Evolutionary conservation across 768 basidiomycete species (phyloP), one percentile per base, ranked within the genome.

Genomic region (Steccherinum ochraceum): DNA sequence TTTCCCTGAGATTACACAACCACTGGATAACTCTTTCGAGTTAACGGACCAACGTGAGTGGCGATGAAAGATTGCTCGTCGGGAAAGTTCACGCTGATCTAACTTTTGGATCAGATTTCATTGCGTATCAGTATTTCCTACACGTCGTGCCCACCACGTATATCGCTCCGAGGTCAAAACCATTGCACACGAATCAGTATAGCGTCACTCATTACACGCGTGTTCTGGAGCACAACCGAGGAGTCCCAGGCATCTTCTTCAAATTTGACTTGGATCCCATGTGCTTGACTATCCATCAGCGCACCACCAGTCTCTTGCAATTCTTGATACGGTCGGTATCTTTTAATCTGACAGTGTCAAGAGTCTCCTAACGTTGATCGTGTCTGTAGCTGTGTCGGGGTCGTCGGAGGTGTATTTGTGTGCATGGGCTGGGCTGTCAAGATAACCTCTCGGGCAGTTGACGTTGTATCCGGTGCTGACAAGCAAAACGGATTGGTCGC

Each of bases 111-210:
- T 16, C 60, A 94, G 92, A 81, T 18, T 94, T 95, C 64, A 74
- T 91, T 51, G 85, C 89, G 11, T 95, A 92, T 68, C 93, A 95
- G 63, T 97, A 98, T 66, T 98, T 86, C 77, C 71, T 98, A 12
- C 89, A 90, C 53, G 88, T 99, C 61, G 95, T 99, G 11, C 94
- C 95, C 1, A 98, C 95, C 1, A 89, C 88, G 2, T 98, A 97
- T 68, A 78, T 92, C 47, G 83, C 86, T 0, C 83, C 88, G 5
- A 83, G 86, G 24, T 72, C 78, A 12, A 26, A 52, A 0, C 85
- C 87, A 3, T 67, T 92, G 2, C 64, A 77, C 39, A 93, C 90
- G 2, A 78, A 89, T 62, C 90, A 95, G 66, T 97, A 98, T 70
- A 90, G 89, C 43, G 95, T 97, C 4, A 97, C 92, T 0, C 92